A percentile compares a stretch with the other conserved stretches of the same genome.
Evolutionary conservation across 257 asterid species (phyloP).

Genomic region (Cordia subcordata): DNA sequence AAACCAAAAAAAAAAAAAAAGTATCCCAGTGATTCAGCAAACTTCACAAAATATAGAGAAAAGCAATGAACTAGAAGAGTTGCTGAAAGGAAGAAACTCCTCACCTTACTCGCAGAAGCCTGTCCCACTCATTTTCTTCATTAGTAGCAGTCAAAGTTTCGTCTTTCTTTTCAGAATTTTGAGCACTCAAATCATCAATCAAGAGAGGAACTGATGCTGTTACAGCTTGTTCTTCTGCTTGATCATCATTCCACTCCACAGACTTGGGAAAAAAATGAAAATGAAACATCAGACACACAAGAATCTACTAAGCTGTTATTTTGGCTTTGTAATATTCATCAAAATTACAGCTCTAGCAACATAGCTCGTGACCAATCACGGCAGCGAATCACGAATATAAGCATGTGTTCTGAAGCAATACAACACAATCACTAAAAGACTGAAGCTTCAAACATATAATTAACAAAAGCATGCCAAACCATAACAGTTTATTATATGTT

Average conservation of each 20-base stretch:
- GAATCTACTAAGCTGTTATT: neutral
- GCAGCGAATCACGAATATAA: neutral
- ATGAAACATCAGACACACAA: constrained; percentile 7
- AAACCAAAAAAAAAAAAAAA: no score
- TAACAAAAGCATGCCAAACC: no score
- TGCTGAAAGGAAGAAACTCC: constrained; percentile 11
- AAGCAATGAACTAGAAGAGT: no score
- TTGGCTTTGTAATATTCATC: no score
- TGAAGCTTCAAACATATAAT: neutral
- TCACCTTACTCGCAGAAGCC: constrained; percentile 89
- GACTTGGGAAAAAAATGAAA: constrained; percentile 36
- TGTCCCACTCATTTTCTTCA: constrained; percentile 96
- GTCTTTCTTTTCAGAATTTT: constrained; percentile 54
- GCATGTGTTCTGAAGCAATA: neutral
- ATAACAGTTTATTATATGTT: no score
- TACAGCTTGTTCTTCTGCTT: constrained; percentile 67
- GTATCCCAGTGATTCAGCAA: no score
- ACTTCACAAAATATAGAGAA: no score
- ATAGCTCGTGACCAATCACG: neutral
- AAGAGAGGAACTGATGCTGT: constrained; percentile 33
- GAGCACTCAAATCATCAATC: constrained; percentile 41
- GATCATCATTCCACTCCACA: constrained; percentile 86
- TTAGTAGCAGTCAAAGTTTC: constrained; percentile 34
- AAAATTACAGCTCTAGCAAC: neutral
- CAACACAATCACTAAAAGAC: neutral